These are phyloP conservation scores for sweet orange (Citrus sinensis) DNA, from an alignment of 345 rosid genomes.

Conservation along the genomic window DVS_A1.0 CM039167.1:6413001-6413500, in stretches of 20 bases:
- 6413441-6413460: not conserved
- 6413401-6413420: slow-evolving; percentile 35
- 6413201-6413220: slow-evolving; percentile 72
- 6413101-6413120: not conserved
- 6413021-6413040: not conserved
- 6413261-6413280: slow-evolving; percentile 42
- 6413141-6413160: not conserved
- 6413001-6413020: not conserved
- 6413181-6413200: slow-evolving; percentile 64
- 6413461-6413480: not conserved
- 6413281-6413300: slow-evolving; percentile 39
- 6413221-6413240: slow-evolving; percentile 77
- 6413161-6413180: slow-evolving; percentile 27
- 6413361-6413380: not conserved
- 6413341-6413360: not conserved
- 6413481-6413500: not conserved
- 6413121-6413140: not conserved
- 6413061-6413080: too few relatives aligned
- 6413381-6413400: slow-evolving; percentile 25
- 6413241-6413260: slow-evolving; percentile 69
- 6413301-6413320: slow-evolving; percentile 40
- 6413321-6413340: slow-evolving; percentile 17
- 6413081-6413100: not conserved
- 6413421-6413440: slow-evolving; percentile 1
- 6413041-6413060: too few relatives aligned